A percentile compares a stretch with the other conserved stretches of the same genome.
These are phyloP conservation scores for Colletotrichum musicola DNA, from an alignment of 2,329 filamentous ascomycete genomes.

Conservation along the genomic window DNA sequence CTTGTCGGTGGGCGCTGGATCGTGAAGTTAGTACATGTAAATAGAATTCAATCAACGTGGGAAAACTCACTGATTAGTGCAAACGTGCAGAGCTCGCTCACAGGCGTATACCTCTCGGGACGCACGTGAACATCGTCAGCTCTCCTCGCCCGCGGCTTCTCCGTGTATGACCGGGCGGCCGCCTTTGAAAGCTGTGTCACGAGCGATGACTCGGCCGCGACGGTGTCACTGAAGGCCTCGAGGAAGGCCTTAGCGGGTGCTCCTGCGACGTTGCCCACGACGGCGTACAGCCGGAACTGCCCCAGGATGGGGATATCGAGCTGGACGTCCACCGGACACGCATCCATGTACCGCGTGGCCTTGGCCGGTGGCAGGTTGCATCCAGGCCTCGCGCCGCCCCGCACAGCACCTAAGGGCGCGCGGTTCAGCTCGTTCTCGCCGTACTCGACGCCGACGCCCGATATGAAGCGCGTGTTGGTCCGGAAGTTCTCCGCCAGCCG, in stretches of 20 bases:
- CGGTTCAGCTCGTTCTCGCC: slow-evolving; percentile 64
- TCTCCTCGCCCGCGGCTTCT: slow-evolving; percentile 61
- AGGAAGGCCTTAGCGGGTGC: slow-evolving; percentile 66
- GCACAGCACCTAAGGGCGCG: slow-evolving; percentile 52
- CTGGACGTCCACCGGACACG: slow-evolving; percentile 82
- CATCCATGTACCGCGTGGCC: slow-evolving; percentile 80
- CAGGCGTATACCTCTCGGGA: slow-evolving; percentile 75
- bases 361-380: slow-evolving; percentile 74
- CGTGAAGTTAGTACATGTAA: not conserved
- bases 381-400: slow-evolving; percentile 64
- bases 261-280: slow-evolving; percentile 69
- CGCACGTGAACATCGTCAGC: slow-evolving; percentile 75
- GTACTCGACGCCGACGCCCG: slow-evolving; percentile 76
- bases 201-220: slow-evolving; percentile 64
- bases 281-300: slow-evolving; percentile 81
- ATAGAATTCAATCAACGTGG: not conserved
- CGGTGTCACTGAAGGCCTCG: slow-evolving; percentile 65
- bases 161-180: slow-evolving; percentile 71
- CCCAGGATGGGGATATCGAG: slow-evolving; percentile 82
- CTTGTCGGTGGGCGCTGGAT: slow-evolving; percentile 69
- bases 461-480: slow-evolving; percentile 79
- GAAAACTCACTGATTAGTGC: slow-evolving; percentile 71
- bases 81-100: slow-evolving; percentile 71
- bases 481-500: slow-evolving; percentile 76
- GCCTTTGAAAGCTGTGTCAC: slow-evolving; percentile 69